Evolutionary conservation across 2,329 filamentous ascomycete genomes (phyloP).

Genomic region (Monosporascus ibericus): DNA sequence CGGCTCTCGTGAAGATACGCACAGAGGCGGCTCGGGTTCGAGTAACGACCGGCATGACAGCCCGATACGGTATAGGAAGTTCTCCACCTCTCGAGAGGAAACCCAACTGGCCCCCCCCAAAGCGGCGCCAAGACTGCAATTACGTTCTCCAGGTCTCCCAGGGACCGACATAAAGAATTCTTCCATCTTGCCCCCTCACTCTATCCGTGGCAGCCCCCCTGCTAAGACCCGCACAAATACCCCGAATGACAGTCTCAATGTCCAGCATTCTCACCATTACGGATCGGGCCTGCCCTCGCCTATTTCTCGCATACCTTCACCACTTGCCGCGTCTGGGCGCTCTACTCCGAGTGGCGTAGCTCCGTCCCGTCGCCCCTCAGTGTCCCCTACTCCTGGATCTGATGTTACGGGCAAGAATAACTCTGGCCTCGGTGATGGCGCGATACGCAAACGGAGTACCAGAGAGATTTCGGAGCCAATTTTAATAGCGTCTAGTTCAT

Average conservation of each 20-base stretch:
- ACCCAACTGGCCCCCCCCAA: conserved; percentile 23
- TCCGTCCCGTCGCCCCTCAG: conserved; percentile 28
- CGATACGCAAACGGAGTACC: conserved; percentile 37
- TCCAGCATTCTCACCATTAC: conserved; percentile 27
- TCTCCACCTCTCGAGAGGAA: conserved; percentile 31
- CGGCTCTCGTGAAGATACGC: conserved; percentile 32
- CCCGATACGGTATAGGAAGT: conserved; percentile 34
- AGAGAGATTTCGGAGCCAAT: conserved; percentile 47
- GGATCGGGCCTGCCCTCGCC: conserved; percentile 39
- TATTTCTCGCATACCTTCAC: conserved; percentile 36
- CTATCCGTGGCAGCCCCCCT: conserved; percentile 25
- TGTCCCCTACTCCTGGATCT: conserved; percentile 22
- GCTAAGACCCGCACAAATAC: conserved; percentile 16
- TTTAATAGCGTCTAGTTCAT: conserved; percentile 40
- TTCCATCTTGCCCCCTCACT: conserved; percentile 40
- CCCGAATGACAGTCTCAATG: conserved; percentile 27
- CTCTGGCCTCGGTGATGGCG: conserved; percentile 31
- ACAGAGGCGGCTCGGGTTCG: conserved; percentile 50
- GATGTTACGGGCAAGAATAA: conserved; percentile 14
- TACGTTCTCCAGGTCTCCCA: conserved; percentile 41
- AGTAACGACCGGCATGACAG: conserved; percentile 38
- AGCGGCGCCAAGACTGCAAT: conserved; percentile 21
- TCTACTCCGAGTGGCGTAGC: conserved; percentile 27
- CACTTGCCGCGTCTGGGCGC: conserved; percentile 26
- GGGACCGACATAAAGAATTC: conserved; percentile 43